These are phyloP conservation scores for Picea abies DNA, from an alignment of 83 land plant genomes.

Conservation along the genomic window DNA sequence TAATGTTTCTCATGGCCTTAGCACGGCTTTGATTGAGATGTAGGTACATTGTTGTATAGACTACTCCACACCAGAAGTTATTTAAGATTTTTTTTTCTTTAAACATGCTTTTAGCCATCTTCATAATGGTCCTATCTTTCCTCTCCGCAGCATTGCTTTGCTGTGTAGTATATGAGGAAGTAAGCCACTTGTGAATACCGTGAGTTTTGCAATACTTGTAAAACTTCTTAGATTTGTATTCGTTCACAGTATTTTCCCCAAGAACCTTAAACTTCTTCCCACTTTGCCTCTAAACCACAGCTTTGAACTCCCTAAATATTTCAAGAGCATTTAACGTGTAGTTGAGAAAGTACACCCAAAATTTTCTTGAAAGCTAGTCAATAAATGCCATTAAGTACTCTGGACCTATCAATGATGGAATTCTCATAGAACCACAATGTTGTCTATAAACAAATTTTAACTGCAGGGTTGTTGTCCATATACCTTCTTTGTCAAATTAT, in stretches of 20 bases:
- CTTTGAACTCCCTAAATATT: not conserved
- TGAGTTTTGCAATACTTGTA: not conserved
- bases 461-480: not conserved
- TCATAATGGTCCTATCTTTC: not conserved
- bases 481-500: not conserved
- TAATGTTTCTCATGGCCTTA: not conserved
- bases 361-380: not conserved
- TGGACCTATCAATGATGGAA: not conserved
- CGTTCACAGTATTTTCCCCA: not conserved
- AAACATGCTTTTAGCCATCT: not conserved
- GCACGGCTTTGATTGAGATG: not conserved
- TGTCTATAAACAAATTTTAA: not conserved
- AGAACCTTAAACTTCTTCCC: not conserved
- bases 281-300: not conserved
- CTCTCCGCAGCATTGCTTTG: not conserved
- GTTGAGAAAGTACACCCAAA: constrained; percentile 1
- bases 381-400: not conserved
- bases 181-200: not conserved
- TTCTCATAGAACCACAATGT: not conserved
- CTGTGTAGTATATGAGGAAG: not conserved
- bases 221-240: not conserved
- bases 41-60: not conserved
- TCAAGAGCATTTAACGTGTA: not conserved
- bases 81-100: not conserved
- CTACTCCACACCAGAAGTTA: not conserved